Evolutionary conservation across 2,329 filamentous ascomycete genomes (phyloP).

Genomic region (Penicillium oxalicum): DNA sequence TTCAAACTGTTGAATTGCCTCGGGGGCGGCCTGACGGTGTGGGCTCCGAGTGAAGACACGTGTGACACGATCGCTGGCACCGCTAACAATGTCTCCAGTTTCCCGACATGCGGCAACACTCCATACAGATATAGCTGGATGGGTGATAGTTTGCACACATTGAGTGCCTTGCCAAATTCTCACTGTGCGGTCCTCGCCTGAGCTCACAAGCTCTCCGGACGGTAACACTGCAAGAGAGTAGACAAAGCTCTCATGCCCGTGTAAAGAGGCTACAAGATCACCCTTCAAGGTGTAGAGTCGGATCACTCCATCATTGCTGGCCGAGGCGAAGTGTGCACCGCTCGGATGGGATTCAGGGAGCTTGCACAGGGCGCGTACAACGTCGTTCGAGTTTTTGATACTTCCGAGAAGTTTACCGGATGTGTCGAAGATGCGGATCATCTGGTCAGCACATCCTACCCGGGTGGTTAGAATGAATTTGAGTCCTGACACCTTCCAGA

Average conservation of each 20-base stretch:
- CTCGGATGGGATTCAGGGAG: slow-evolving; percentile 70
- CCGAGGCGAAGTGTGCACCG: slow-evolving; percentile 87
- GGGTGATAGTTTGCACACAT: slow-evolving; percentile 92
- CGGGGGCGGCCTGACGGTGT: slow-evolving; percentile 63
- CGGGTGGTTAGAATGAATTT: slow-evolving; percentile 12
- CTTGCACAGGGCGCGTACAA: slow-evolving; percentile 81
- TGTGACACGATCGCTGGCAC: slow-evolving; percentile 79
- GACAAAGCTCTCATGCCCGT: slow-evolving; percentile 91
- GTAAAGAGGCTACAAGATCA: slow-evolving; percentile 66
- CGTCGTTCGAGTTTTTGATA: slow-evolving; percentile 67
- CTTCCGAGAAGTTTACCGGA: slow-evolving; percentile 58
- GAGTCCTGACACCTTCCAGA: no score
- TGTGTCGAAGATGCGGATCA: slow-evolving; percentile 73
- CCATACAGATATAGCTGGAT: slow-evolving; percentile 96
- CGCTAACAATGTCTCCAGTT: slow-evolving; percentile 88
- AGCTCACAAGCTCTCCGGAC: slow-evolving; percentile 80
- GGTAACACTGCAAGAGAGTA: slow-evolving; percentile 76
- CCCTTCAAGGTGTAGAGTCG: slow-evolving; percentile 81
- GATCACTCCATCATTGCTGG: slow-evolving; percentile 86
- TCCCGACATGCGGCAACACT: slow-evolving; percentile 73
- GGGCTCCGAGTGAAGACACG: slow-evolving; percentile 73
- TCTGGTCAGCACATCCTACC: slow-evolving; percentile 75
- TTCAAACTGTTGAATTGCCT: slow-evolving; percentile 68
- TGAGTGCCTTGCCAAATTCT: slow-evolving; percentile 77
- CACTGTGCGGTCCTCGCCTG: slow-evolving; percentile 90